Base-by-base conservation (phyloP, 805 yeast species). In the Middelhovenomyces tepae region DNA sequence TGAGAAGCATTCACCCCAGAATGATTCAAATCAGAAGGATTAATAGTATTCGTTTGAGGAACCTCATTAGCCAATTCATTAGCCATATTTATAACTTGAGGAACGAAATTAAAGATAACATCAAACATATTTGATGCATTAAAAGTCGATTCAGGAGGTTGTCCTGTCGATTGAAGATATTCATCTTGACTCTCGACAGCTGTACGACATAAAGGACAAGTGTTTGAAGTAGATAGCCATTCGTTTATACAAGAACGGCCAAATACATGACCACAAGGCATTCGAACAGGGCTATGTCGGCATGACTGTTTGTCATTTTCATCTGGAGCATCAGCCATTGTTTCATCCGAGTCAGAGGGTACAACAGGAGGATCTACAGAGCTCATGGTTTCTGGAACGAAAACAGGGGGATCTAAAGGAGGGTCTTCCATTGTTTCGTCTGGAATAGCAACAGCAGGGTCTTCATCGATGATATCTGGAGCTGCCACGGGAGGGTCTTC, bases 181-280 rank as follows among this genome's bases (percentile, higher is more conserved):
- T 46, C 55, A 10, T 35, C 44, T 34, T 54, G 61, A 11, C 55
- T 46, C 35, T 66, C 65, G 39, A 79, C 60, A 14, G 67, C 60
- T 11, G 63, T 63, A 37, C 97, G 73, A 53, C 98, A 89, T 29
- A 89, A 57, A 0, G 98, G 98, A 53, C 97, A 87, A 2, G 84
- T 73, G 19, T 73, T 69, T 46, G 80, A 76, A 16, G 71, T 60
- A 39, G 68, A 70, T 32, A 89, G 69, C 98, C 98, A 89, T 46
- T 79, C 83, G 37, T 65, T 71, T 16, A 86, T 62, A 60, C 98
- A 89, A n/a, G 73, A 69, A 40, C 76, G 68, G 5, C 98, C 97
- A 62, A 91, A 89, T 0, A 75, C 51, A 51, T 89, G 98, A 6
- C 75, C 75, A 55, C 98, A 89, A 0, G 94, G 91, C 69, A 89